These are phyloP conservation scores for Heterobasidion occidentale DNA, from an alignment of 1,284 basidiomycete genomes.

Conservation along the genomic window DNA sequence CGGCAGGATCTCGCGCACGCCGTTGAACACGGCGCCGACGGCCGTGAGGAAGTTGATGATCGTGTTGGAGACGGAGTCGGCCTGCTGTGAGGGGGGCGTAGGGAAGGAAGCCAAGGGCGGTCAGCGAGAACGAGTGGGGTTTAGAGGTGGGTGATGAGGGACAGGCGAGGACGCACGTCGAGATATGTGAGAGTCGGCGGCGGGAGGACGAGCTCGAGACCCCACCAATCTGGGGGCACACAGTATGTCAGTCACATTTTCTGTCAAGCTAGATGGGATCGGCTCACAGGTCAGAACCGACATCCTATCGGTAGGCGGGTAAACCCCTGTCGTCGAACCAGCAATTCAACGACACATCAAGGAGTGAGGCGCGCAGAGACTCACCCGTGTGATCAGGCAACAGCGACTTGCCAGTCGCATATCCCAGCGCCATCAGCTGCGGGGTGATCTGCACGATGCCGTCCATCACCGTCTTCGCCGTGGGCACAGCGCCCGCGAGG, in stretches of 20 bases:
- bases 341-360: not conserved
- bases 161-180: slow-evolving; percentile 29
- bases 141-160: not conserved
- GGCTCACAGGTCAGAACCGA: slow-evolving; percentile 69
- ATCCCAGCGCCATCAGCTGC: slow-evolving; percentile 68
- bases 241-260: not conserved
- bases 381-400: slow-evolving; percentile 50
- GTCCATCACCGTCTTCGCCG: slow-evolving; percentile 57
- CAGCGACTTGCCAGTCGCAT: slow-evolving; percentile 59
- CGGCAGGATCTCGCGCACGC: slow-evolving; percentile 68
- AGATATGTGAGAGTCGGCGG: slow-evolving; percentile 57
- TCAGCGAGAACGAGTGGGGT: slow-evolving; percentile 23
- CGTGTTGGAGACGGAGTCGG: slow-evolving; percentile 44
- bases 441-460: slow-evolving; percentile 67
- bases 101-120: slow-evolving; percentile 25
- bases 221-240: slow-evolving; percentile 67
- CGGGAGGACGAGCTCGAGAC: slow-evolving; percentile 66
- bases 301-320: slow-evolving; percentile 69
- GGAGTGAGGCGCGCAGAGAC: slow-evolving; percentile 22
- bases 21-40: slow-evolving; percentile 56
- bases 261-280: not conserved
- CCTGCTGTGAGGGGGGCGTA: no score
- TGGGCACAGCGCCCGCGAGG: slow-evolving; percentile 66
- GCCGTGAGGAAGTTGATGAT: slow-evolving; percentile 68
- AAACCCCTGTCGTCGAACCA: slow-evolving; percentile 32